phyloP scores from a whole-genome alignment of 2,329 filamentous ascomycete genomes.

The Xylaria sp. region DNA sequence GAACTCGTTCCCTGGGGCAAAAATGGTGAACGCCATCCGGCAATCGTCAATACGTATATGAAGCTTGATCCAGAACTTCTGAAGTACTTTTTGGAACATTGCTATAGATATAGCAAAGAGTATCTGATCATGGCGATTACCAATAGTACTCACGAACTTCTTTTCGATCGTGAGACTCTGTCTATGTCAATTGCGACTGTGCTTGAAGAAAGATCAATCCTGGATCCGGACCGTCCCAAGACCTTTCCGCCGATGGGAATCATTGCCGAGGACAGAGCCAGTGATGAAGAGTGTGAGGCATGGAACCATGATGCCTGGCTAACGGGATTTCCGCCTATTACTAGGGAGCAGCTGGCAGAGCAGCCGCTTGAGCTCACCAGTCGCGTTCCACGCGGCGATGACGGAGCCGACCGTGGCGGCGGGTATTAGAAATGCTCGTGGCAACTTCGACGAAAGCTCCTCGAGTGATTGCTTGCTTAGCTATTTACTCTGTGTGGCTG shows the following conservation, averaged over 20 bases:
- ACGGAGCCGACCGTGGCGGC: slow-evolving; percentile 39
- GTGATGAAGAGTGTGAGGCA: slow-evolving; percentile 27
- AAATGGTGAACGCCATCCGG: slow-evolving; percentile 45
- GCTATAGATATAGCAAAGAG: slow-evolving; percentile 57
- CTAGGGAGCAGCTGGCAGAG: slow-evolving; percentile 30
- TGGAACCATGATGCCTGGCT: slow-evolving; percentile 43
- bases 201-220: slow-evolving; percentile 44
- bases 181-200: slow-evolving; percentile 45
- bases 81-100: slow-evolving; percentile 60
- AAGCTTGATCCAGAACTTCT: slow-evolving; percentile 63
- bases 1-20: slow-evolving; percentile 47
- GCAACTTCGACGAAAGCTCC: slow-evolving; percentile 29
- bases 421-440: slow-evolving; percentile 25
- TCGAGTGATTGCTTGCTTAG: slow-evolving; percentile 11
- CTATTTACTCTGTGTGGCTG: neutral
- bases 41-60: slow-evolving; percentile 53
- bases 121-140: slow-evolving; percentile 57
- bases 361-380: slow-evolving; percentile 38
- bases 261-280: slow-evolving; percentile 43
- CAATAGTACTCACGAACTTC: slow-evolving; percentile 55
- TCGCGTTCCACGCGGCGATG: slow-evolving; percentile 42
- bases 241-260: slow-evolving; percentile 44
- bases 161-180: slow-evolving; percentile 51
- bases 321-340: slow-evolving; percentile 42
- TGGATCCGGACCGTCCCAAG: slow-evolving; percentile 30